Evolutionary conservation across 2,329 filamentous ascomycete genomes (phyloP), one percentile per base, ranked within the genome.

Genomic region (Stemphylium beticola): DNA sequence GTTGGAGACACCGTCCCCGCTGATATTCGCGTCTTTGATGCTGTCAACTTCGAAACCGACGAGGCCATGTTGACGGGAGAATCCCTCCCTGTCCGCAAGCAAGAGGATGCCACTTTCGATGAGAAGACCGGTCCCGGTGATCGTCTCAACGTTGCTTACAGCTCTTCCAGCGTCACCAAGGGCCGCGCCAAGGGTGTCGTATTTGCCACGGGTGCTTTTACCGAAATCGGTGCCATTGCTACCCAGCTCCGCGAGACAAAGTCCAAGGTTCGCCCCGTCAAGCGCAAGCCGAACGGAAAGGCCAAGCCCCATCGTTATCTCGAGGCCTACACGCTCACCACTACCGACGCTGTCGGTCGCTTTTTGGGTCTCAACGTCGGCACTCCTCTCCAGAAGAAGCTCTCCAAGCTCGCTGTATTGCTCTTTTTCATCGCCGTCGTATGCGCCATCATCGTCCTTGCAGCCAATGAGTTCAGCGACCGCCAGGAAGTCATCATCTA

Each of bases 31-130:
- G 37, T 48, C 15, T 48, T 87, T 54, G 82, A 87, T 58, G 83
- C 83, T 51, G 85, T 92, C 73, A 93, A 93, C 72, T 78, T 92
- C 56, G 89, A 89, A 48, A 88, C 87, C 56, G 90, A 93, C 56
- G 87, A 90, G 70, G 86, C 87, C 14, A 78, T 89, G 39, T 79
- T 90, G 37, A 91, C 88, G 4, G 88, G 88, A 61, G 88, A 91
- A 75, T 89, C 87, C 17, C 75, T 88, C 24, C 84, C 87, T 40
- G 86, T 88, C 53, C 82, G 44, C 73, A 91, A 91, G 71, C 79
- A 84, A 55, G 81, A 83, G 11, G 81, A 86, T 14, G 78, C 74
- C 51, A 75, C 77, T 24, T 87, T 86, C 58, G 68, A 73, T 2
- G 64, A 74, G 20, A 80, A 83, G 1, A 84, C 81, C 11, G 84